phyloP scores from a whole-genome alignment of 2,329 filamentous ascomycete species.

The Teratosphaeria destructans region DNA sequence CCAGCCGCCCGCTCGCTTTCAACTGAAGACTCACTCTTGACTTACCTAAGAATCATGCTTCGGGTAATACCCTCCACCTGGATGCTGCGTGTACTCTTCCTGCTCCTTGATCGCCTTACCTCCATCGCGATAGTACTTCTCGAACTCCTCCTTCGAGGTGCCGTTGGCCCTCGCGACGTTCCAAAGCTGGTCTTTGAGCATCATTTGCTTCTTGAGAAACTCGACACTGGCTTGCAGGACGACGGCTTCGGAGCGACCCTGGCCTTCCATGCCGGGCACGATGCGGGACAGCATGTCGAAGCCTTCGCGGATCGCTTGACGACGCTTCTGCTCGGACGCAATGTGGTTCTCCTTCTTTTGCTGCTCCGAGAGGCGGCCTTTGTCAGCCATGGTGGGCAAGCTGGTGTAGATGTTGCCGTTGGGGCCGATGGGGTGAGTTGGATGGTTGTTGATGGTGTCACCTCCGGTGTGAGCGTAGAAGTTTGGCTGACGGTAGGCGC shows the following conservation, averaged over 20 bases:
- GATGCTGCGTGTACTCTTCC: background rate
- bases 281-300: constrained; percentile 73
- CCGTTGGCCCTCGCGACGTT: constrained; percentile 24
- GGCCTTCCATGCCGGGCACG: constrained; percentile 71
- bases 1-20: background rate
- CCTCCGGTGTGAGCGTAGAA: background rate
- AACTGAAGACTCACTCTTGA: background rate
- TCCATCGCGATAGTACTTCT: constrained; percentile 9
- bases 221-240: constrained; percentile 54
- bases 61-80: background rate
- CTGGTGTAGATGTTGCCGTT: constrained; percentile 2
- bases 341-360: constrained; percentile 69
- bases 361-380: constrained; percentile 55
- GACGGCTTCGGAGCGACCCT: constrained; percentile 73
- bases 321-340: constrained; percentile 55
- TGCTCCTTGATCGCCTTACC: constrained; percentile 1
- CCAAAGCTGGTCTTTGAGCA: constrained; percentile 21
- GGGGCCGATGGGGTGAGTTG: background rate
- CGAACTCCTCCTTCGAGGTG: constrained; percentile 14
- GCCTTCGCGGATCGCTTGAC: constrained; percentile 67
- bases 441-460: background rate
- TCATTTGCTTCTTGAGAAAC: constrained; percentile 27
- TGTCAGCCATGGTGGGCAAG: constrained; percentile 18
- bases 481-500: background rate
- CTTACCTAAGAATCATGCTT: background rate